Base-by-base conservation (phyloP, 805 yeast species). In the Candida maltosa region DNA sequence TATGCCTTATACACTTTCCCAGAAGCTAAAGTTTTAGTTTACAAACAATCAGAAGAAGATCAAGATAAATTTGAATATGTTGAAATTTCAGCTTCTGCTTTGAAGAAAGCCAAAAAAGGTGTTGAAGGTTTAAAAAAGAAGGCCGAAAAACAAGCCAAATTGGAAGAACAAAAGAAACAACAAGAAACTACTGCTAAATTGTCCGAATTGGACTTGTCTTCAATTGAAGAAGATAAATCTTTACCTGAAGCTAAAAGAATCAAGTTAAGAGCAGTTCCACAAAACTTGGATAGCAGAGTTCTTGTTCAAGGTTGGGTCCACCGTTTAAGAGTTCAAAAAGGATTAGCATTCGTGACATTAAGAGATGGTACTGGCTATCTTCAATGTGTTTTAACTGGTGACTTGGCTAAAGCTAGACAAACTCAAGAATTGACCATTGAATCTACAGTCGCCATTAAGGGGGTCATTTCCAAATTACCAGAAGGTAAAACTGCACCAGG, bases 401-500 rank as follows among this genome's bases (percentile, higher is more conserved):
- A 89, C 58, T 73, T 94, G 47, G 97, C 97, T 42, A 79, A 82
- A 56, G 95, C 96, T 31, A 80, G 83, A 64, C 81, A 78, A 61
- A 89, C 97, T 29, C 69, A 74, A 50, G 83, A 82, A 40, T 74
- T 94, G 56, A 91, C 98, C 8, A 65, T 91, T 48, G 99, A 93
- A 70, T 75, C 95, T 12, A 82, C 96, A 11, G 73, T 94, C 21
- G 59, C 80, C 32, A 65, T 93, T 40, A 84, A 75, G 57, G 99
- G 99, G 65, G 76, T 77, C 18, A 70, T 93, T 42, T 75, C 76
- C 60, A 77, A 83, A 51, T 72, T 94, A 32, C 97, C 97, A 38
- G 97, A 87, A 60, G 98, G 98, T 44, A 89, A 93, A 62, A 71
- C 83, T 47, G 99, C 98, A 7, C 96, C 97, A 39, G 97, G 97